A percentile compares a stretch with the other conserved stretches of the same genome.
Evolutionary conservation across 2,329 filamentous ascomycete species (phyloP).

Genomic region (Cladosporium oxysporum): DNA sequence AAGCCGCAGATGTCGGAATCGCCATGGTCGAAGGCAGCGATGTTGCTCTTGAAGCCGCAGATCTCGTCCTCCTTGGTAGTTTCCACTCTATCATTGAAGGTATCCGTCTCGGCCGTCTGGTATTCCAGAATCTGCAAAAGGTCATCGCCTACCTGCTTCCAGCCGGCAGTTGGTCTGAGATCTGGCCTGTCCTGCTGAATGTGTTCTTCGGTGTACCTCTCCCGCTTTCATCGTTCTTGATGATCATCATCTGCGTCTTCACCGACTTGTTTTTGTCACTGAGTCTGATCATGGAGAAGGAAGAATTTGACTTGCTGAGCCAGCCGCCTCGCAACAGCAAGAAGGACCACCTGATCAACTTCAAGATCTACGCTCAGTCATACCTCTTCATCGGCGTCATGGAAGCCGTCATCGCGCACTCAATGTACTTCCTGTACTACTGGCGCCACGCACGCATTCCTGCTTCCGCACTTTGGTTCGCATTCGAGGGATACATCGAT

Average conservation of each 20-base stretch:
- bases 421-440: conserved; percentile 59
- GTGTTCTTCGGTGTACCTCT: conserved; percentile 58
- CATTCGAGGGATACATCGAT: conserved; percentile 51
- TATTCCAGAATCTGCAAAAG: conserved; percentile 46
- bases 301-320: conserved; percentile 56
- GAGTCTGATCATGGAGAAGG: conserved; percentile 57
- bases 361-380: conserved; percentile 54
- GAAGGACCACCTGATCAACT: conserved; percentile 55
- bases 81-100: conserved; percentile 43
- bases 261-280: conserved; percentile 56
- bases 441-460: conserved; percentile 52
- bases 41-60: conserved; percentile 51
- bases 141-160: conserved; percentile 50
- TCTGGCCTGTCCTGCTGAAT: conserved; percentile 59
- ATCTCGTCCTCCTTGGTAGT: conserved; percentile 44
- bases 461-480: conserved; percentile 51
- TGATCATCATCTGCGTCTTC: conserved; percentile 61
- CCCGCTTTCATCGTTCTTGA: conserved; percentile 55
- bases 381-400: conserved; percentile 57
- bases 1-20: conserved; percentile 49
- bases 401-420: conserved; percentile 52
- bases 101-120: conserved; percentile 43
- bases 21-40: conserved; percentile 63
- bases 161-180: conserved; percentile 58
- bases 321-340: conserved; percentile 54